Evolutionary conservation across 371 early-diverging fungal genomes (phyloP), one percentile per base, ranked within the genome.

Genomic region (Actinomucor elegans): DNA sequence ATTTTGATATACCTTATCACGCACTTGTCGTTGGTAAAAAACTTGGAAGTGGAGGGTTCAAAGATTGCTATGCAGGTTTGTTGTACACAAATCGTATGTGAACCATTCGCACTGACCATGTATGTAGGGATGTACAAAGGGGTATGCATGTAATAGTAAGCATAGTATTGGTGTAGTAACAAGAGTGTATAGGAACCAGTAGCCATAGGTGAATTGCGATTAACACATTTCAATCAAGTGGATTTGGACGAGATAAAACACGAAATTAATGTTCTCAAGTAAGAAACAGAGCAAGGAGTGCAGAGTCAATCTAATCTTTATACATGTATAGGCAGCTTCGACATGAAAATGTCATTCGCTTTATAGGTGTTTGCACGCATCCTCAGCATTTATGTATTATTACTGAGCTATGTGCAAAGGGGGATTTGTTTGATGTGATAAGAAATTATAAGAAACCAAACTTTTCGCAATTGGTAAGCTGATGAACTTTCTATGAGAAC

Each of bases 11-110:
- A 53, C 69, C 80, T 0, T 87, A 79, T 47, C 70, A 81, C 21
- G 70, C 80, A 35, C 54, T 90, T 6, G 62, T 58, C 10, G 44
- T 88, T 23, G 86, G 87, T 6, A 66, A 69, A 29, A 87, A 88
- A 56, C 65, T 90, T 14, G 89, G 89, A 4, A 79, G 87, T n/a
- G 91, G 91, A 35, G 91, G 89, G 7, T 90, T 88, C 71, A 90
- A 90, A 61, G 91, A 89, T 59, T 89, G 89, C 57, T 90, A 77
- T 67, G 71, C 72, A 1, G 87, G 88, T 55, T 36, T 35, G 17
- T 43, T 9, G 40, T 10, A 7, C 9, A 10, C 17, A 20, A 4
- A 38, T 38, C 40, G 21, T 33, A 32, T 34, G n/a, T 20, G 14
- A 18, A 27, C 4, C 11, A 9, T 37, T 27, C 15, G 26, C 17